Base-by-base conservation (phyloP, 176 grass and related monocot species). In the Zoysia pacifica region DNA sequence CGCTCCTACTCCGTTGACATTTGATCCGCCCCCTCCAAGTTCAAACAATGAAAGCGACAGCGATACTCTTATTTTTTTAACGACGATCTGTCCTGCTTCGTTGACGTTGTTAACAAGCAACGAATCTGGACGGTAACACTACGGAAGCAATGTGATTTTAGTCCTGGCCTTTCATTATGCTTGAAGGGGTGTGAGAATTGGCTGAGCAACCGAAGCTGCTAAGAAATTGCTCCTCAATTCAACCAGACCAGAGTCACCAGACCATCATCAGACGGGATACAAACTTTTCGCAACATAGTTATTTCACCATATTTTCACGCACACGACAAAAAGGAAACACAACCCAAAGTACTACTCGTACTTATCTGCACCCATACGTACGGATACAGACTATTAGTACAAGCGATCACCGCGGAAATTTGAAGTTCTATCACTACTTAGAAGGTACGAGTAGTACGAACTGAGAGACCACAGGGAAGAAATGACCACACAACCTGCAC, bases 21-120 rank as follows among this genome's bases (percentile, higher is more conserved):
- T 72, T 58, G 0, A 58, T 58, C 18, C 19, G 55, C 55, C 55
- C 54, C 18, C 2, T n/a, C 5, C 7, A 58, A 58, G 49, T 43
- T 71, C 70, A 80, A 36, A 36, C 40, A 14, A 67, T 56, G 42
- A 62, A 84, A 55, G 15, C 53, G 9, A 19, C 18, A 28, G 18
- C 14, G 48, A 20, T 8, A 15, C 28, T 28, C 0, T 28, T n/a
- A n/a, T n/a, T 28, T 28, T 28, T 28, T 28, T 28, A 28, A 28
- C 28, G 28, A 28, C 28, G 0, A 15, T 5, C 54, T 55, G 28
- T 69, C 19, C 15, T 16, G 5, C 4, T 49, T 1, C 46, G 73
- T 82, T 82, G 87, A 73, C 67, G 61, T 78, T 67, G 49, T 49
- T 71, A 41, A 4, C 63, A 80, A n/a, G 28, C 28, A 28, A 28